Conservation (phyloP, 2,329 filamentous ascomycete species). For the Nemania sp. region DNA sequence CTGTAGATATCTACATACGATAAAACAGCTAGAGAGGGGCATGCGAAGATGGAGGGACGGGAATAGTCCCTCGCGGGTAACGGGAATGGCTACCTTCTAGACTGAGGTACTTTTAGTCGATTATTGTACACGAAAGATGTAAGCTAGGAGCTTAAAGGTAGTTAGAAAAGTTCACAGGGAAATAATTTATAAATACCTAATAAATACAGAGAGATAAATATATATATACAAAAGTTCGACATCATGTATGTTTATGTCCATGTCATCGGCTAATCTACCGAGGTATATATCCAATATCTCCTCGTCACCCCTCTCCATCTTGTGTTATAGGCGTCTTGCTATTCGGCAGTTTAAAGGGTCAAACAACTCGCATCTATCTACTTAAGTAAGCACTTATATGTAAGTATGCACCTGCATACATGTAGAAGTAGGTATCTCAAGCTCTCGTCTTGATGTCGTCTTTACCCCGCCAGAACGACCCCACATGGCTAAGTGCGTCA, state of each 20-base stretch:
- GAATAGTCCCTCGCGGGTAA: too few species aligned
- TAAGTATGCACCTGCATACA: too few species aligned
- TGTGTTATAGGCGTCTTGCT: not conserved
- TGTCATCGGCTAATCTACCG: not conserved
- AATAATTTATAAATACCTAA: too few species aligned
- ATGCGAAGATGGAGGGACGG: not conserved
- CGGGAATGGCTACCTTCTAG: too few species aligned
- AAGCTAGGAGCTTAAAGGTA: too few species aligned
- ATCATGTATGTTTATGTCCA: not conserved
- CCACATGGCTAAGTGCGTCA: slow-evolving; percentile 24
- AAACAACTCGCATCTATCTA: too few species aligned
- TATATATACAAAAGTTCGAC: not conserved
- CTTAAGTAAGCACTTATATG: too few species aligned
- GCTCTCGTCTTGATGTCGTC: not conserved
- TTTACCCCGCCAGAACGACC: slow-evolving; percentile 23
- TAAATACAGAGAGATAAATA: too few species aligned
- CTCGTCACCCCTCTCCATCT: not conserved
- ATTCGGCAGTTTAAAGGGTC: slow-evolving; percentile 19
- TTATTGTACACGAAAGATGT: too few species aligned
- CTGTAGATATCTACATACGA: not conserved
- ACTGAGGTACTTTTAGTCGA: too few species aligned
- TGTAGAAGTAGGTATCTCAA: not conserved
- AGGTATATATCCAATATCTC: not conserved
- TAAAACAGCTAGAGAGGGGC: not conserved
- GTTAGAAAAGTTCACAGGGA: too few species aligned